Conservation (phyloP, 257 asterid genomes). For the Capsicum baccatum region DNA sequence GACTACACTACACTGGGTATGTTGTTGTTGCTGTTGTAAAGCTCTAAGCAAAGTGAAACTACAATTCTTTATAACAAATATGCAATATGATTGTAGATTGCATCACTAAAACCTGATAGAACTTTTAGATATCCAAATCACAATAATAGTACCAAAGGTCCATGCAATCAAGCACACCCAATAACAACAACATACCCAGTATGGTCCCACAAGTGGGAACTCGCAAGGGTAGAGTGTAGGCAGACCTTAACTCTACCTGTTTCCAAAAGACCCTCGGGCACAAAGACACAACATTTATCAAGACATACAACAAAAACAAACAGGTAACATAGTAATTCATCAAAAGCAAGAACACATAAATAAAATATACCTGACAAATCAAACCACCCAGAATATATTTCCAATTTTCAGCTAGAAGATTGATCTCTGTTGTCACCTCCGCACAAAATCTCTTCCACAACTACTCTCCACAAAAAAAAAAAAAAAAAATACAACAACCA, state of each 20-base stretch:
- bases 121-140: neutral
- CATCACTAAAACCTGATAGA: neutral
- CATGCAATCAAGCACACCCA: neutral
- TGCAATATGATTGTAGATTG: neutral
- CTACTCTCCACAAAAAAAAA: conserved; percentile 40
- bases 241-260: too few relatives aligned
- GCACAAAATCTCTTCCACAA: conserved; percentile 86
- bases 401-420: conserved; percentile 86
- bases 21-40: neutral
- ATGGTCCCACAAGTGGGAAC: too few relatives aligned
- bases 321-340: neutral
- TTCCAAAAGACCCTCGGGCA: too few relatives aligned
- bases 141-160: neutral
- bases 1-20: too few relatives aligned
- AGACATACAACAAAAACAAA: neutral
- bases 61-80: neutral
- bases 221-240: too few relatives aligned
- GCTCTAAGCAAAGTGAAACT: neutral
- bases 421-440: conserved; percentile 73
- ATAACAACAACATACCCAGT: too few relatives aligned
- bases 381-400: conserved; percentile 75
- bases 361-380: conserved; percentile 56
- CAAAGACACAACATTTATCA: too few relatives aligned
- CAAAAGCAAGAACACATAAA: neutral
- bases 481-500: neutral